These are phyloP conservation scores for Epichloe sibirici DNA, from an alignment of 2,329 filamentous ascomycete species.

Conservation along the genomic window DNA sequence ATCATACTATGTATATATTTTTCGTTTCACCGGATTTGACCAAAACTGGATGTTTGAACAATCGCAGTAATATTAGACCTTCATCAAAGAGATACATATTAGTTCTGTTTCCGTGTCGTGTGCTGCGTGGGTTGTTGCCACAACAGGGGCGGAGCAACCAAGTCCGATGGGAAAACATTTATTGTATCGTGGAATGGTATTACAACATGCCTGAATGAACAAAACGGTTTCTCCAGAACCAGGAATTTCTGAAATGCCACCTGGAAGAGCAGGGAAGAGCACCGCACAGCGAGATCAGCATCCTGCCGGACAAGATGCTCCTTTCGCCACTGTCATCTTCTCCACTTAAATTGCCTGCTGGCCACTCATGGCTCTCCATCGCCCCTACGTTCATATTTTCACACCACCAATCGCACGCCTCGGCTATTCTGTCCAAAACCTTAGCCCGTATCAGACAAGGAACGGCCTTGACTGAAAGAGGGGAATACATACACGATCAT, in stretches of 20 bases:
- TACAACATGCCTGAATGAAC: neutral
- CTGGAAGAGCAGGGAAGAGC: neutral
- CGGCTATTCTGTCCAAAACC: neutral
- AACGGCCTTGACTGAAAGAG: too few relatives aligned
- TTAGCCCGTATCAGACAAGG: too few relatives aligned
- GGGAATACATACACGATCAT: too few relatives aligned
- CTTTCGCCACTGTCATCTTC: neutral
- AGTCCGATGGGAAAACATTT: too few relatives aligned
- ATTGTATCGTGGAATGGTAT: neutral
- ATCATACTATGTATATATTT: too few relatives aligned
- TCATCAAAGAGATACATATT: too few relatives aligned
- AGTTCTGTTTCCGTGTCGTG: too few relatives aligned
- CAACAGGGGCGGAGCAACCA: too few relatives aligned
- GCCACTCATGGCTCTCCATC: neutral
- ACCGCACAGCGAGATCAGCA: neutral
- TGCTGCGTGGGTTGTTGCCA: too few relatives aligned
- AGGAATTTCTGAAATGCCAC: neutral
- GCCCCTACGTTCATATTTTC: neutral
- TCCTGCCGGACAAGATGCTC: slow-evolving; percentile 1
- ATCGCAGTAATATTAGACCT: too few relatives aligned
- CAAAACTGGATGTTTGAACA: too few relatives aligned
- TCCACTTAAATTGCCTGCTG: neutral
- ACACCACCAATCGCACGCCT: neutral
- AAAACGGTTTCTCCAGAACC: neutral
- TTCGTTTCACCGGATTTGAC: too few relatives aligned